phyloP scores from a whole-genome alignment of 2,329 filamentous ascomycete species.

The Cytospora mali region DNA sequence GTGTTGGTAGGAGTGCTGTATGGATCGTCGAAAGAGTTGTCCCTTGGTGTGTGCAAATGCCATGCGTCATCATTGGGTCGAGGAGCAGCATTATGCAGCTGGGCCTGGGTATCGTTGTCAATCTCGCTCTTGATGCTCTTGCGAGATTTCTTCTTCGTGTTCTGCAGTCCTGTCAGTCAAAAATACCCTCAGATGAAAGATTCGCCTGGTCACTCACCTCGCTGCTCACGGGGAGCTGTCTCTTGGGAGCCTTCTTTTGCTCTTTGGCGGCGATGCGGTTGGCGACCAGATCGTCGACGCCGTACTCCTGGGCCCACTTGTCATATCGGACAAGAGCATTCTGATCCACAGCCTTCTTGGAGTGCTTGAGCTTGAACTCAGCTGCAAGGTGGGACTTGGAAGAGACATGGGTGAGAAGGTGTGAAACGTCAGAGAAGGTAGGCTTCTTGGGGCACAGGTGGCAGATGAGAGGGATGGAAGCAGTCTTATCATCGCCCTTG shows the following conservation, averaged over 20 bases:
- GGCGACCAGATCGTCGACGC: slow-evolving; percentile 72
- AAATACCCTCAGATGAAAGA: background rate
- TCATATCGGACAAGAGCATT: slow-evolving; percentile 69
- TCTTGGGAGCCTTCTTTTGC: slow-evolving; percentile 48
- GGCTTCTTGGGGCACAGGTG: slow-evolving; percentile 80
- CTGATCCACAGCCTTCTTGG: slow-evolving; percentile 65
- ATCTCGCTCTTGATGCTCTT: slow-evolving; percentile 17
- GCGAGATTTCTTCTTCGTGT: slow-evolving; percentile 6
- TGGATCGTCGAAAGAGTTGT: slow-evolving; percentile 1
- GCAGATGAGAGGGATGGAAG: slow-evolving; percentile 71
- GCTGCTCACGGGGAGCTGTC: background rate
- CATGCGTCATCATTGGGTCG: slow-evolving; percentile 9
- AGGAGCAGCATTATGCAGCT: background rate
- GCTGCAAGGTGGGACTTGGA: slow-evolving; percentile 91
- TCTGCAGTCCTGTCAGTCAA: background rate
- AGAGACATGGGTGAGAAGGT: slow-evolving; percentile 87
- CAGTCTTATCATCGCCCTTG: slow-evolving; percentile 10
- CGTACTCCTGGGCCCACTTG: slow-evolving; percentile 73
- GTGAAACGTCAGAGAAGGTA: slow-evolving; percentile 85
- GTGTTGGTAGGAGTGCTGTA: slow-evolving; percentile 15
- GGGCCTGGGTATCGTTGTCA: background rate
- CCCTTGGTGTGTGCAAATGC: slow-evolving; percentile 10
- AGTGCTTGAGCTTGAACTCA: slow-evolving; percentile 79
- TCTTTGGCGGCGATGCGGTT: slow-evolving; percentile 79
- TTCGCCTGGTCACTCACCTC: slow-evolving; percentile 1